Evolutionary conservation across 2,329 filamentous ascomycete species (phyloP).

Genomic region (Beauveria sp.): DNA sequence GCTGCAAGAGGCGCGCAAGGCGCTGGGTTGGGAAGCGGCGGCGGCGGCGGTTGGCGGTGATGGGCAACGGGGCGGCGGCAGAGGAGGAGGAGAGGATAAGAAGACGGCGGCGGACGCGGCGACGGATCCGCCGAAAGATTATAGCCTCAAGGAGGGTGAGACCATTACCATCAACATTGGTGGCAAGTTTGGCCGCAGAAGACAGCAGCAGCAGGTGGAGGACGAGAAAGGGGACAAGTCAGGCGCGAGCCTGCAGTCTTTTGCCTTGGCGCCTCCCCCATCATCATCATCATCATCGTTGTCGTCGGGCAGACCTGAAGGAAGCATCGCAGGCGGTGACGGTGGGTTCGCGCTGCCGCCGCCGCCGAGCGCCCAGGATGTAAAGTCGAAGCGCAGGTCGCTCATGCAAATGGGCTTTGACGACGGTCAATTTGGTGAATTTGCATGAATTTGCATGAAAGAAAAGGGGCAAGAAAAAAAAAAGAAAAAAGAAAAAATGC

Average conservation of each 20-base stretch:
- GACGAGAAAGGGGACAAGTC: not conserved
- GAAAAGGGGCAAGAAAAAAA: too few species aligned
- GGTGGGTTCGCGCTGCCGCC: conserved; percentile 51
- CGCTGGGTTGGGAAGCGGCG: conserved; percentile 50
- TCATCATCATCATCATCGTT: conserved; percentile 27
- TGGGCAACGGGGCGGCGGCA: conserved; percentile 24
- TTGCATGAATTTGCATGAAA: too few species aligned
- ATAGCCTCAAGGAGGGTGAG: conserved; percentile 82
- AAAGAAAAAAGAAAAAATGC: not conserved
- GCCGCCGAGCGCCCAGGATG: conserved; percentile 54
- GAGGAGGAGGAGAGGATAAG: conserved; percentile 29
- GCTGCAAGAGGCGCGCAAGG: conserved; percentile 69
- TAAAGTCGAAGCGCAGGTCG: conserved; percentile 52
- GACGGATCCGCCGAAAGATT: conserved; percentile 48
- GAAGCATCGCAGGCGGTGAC: conserved; percentile 24
- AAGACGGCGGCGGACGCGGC: conserved; percentile 26
- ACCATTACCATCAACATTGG: conserved; percentile 77
- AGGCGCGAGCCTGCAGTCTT: conserved; percentile 38
- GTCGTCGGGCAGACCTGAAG: conserved; percentile 16
- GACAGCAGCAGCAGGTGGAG: conserved; percentile 17
- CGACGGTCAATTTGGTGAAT: conserved; percentile 83
- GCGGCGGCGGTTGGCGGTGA: conserved; percentile 16
- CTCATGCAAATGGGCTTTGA: conserved; percentile 70
- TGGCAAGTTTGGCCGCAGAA: conserved; percentile 38
- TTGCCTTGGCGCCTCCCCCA: conserved; percentile 69